phyloP scores from a whole-genome alignment of 2,329 filamentous ascomycete species.

The Aspergillus sp. region DNA sequence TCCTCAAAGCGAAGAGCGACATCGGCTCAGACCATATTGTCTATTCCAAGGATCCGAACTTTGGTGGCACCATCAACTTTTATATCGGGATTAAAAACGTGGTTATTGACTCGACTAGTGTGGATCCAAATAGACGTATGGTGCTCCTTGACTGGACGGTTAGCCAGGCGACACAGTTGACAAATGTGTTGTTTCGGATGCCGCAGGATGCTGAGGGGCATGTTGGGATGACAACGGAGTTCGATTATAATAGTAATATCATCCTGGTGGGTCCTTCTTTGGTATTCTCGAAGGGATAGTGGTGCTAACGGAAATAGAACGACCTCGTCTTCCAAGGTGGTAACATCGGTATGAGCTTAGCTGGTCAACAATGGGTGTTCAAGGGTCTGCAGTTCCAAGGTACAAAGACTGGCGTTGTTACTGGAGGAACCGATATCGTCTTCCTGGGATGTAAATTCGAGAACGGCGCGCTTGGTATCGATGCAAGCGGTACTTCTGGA shows the following conservation, averaged over 20 bases:
- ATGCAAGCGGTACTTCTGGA: slow-evolving; percentile 15
- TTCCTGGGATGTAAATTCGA: slow-evolving; percentile 20
- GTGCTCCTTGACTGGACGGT: slow-evolving; percentile 35
- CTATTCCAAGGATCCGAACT: slow-evolving; percentile 39
- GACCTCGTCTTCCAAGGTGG: slow-evolving; percentile 23
- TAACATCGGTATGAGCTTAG: slow-evolving; percentile 23
- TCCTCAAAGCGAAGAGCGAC: slow-evolving; percentile 45
- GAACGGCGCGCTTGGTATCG: slow-evolving; percentile 18
- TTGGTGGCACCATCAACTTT: slow-evolving; percentile 27
- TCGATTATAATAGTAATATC: slow-evolving; percentile 21
- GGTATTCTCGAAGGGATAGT: not conserved
- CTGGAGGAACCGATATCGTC: slow-evolving; percentile 28
- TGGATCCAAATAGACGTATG: slow-evolving; percentile 20
- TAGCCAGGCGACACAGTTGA: slow-evolving; percentile 32
- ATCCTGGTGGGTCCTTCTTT: slow-evolving; percentile 20
- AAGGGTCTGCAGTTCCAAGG: slow-evolving; percentile 53
- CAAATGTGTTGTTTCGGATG: slow-evolving; percentile 35
- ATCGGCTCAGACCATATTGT: slow-evolving; percentile 52
- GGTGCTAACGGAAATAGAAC: slow-evolving; percentile 11
- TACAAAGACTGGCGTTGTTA: slow-evolving; percentile 48
- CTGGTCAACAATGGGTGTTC: slow-evolving; percentile 29
- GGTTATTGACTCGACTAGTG: slow-evolving; percentile 29
- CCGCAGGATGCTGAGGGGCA: slow-evolving; percentile 24
- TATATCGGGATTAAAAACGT: slow-evolving; percentile 34
- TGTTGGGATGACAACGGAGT: slow-evolving; percentile 27